phyloP scores from a whole-genome alignment of 2,329 filamentous ascomycete species.

The Aspergillus sp. region DNA sequence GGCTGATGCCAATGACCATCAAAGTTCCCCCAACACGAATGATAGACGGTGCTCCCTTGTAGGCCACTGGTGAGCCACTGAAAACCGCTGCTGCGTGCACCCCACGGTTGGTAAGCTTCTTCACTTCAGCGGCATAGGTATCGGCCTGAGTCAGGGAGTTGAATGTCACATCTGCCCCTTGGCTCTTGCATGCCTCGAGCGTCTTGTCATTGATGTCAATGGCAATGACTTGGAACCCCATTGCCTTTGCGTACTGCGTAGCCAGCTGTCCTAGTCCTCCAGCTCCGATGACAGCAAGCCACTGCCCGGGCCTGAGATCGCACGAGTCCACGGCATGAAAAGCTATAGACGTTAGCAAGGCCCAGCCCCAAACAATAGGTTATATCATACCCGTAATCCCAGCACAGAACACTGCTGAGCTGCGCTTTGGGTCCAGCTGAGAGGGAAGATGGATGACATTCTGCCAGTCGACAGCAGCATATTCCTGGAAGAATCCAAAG shows the following conservation, averaged over 20 bases:
- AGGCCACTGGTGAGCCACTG: slow-evolving; percentile 2
- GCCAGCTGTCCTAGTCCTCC: slow-evolving; percentile 31
- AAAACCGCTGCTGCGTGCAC: slow-evolving; percentile 5
- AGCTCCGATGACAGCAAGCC: slow-evolving; percentile 28
- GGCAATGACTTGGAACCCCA: slow-evolving; percentile 20
- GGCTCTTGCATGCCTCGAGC: background rate
- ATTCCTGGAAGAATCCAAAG: background rate
- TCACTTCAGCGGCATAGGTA: background rate
- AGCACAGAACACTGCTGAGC: slow-evolving; percentile 6
- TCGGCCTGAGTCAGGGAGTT: background rate
- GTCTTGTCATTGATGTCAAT: slow-evolving; percentile 16
- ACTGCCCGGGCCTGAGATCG: slow-evolving; percentile 26
- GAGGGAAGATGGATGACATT: slow-evolving; percentile 3
- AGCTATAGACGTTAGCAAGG: background rate
- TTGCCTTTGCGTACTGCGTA: slow-evolving; percentile 34
- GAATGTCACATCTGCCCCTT: slow-evolving; percentile 2
- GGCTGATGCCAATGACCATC: slow-evolving; percentile 1
- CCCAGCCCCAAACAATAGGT: too few species aligned
- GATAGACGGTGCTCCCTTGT: background rate
- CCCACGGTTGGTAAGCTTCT: slow-evolving; percentile 1
- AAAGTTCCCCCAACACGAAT: background rate
- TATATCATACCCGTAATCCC: slow-evolving; percentile 4
- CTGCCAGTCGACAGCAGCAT: background rate
- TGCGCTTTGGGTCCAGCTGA: background rate
- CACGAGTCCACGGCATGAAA: slow-evolving; percentile 7